phyloP scores from a whole-genome alignment of 768 basidiomycete genomes.

The Hypholoma fasciculare region DNA sequence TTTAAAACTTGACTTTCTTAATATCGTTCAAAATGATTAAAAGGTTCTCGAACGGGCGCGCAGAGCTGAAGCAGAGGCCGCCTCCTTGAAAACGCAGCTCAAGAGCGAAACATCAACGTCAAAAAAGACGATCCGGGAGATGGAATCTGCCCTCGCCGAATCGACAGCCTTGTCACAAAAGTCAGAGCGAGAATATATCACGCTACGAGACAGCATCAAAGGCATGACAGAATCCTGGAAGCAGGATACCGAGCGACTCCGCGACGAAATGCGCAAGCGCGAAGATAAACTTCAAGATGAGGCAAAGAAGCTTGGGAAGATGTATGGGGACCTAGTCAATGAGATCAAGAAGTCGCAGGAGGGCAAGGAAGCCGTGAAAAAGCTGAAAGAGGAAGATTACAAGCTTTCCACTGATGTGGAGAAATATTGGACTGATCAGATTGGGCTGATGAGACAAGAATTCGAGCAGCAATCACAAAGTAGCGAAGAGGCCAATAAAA shows the following conservation, averaged over 20 bases:
- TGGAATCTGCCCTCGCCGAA: slow-evolving; percentile 74
- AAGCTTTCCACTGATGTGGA: slow-evolving; percentile 58
- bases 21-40: background rate
- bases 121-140: slow-evolving; percentile 77
- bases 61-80: slow-evolving; percentile 79
- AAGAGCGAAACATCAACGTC: slow-evolving; percentile 71
- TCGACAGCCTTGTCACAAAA: slow-evolving; percentile 78
- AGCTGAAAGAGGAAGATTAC: slow-evolving; percentile 49
- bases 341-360: slow-evolving; percentile 57
- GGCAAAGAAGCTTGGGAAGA: slow-evolving; percentile 65
- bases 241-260: slow-evolving; percentile 66
- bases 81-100: slow-evolving; percentile 66
- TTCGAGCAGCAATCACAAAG: slow-evolving; percentile 55
- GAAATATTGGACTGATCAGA: slow-evolving; percentile 58
- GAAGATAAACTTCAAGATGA: slow-evolving; percentile 72
- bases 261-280: slow-evolving; percentile 72
- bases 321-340: slow-evolving; percentile 65
- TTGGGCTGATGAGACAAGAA: slow-evolving; percentile 50
- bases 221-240: slow-evolving; percentile 74
- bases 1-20: slow-evolving; percentile 1
- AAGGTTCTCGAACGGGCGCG: slow-evolving; percentile 83
- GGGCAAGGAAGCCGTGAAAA: slow-evolving; percentile 45
- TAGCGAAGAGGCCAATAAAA: slow-evolving; percentile 56
- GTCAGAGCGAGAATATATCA: slow-evolving; percentile 81
- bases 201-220: slow-evolving; percentile 75